Evolutionary conservation across 352 stramenopile species (phyloP).

Genomic region (Phytophthora sansomeana): DNA sequence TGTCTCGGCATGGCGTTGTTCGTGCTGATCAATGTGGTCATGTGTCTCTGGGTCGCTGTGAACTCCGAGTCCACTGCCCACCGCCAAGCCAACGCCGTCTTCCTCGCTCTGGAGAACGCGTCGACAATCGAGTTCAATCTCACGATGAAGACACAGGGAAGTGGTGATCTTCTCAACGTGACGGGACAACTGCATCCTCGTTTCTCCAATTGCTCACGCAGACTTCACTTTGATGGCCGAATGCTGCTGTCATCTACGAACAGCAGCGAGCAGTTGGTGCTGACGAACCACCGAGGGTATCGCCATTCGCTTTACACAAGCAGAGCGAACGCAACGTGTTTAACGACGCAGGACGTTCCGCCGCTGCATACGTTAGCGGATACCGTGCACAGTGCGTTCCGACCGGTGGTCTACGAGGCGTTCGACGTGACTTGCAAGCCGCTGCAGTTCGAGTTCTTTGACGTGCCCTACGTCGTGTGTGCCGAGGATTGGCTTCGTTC

Average conservation of each 20-base stretch:
- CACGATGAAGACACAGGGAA: constrained; percentile 19
- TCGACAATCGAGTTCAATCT: constrained; percentile 47
- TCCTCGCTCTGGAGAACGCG: constrained; percentile 35
- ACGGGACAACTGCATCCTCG: constrained; percentile 40
- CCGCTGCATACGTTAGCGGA: constrained; percentile 50
- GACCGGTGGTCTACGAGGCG: constrained; percentile 24
- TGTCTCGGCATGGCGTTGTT: constrained; percentile 40
- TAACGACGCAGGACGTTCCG: constrained; percentile 44
- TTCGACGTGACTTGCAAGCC: constrained; percentile 46
- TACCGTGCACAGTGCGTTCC: constrained; percentile 40
- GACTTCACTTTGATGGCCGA: constrained; percentile 50
- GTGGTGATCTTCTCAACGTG: constrained; percentile 17
- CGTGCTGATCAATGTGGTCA: constrained; percentile 33
- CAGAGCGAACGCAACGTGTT: constrained; percentile 34
- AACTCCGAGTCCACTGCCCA: constrained; percentile 25
- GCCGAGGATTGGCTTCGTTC: constrained; percentile 43
- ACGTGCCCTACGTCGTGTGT: constrained; percentile 41
- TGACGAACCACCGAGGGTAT: constrained; percentile 53
- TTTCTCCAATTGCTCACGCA: constrained; percentile 44
- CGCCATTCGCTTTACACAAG: constrained; percentile 14
- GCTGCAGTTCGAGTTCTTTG: constrained; percentile 49
- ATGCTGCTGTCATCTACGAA: constrained; percentile 32
- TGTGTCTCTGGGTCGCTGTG: constrained; percentile 42
- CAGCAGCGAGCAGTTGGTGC: constrained; percentile 39
- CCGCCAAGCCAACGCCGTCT: constrained; percentile 32